Evolutionary conservation across 805 yeast genomes (phyloP).

Genomic region (Saccharomyces mikatae): DNA sequence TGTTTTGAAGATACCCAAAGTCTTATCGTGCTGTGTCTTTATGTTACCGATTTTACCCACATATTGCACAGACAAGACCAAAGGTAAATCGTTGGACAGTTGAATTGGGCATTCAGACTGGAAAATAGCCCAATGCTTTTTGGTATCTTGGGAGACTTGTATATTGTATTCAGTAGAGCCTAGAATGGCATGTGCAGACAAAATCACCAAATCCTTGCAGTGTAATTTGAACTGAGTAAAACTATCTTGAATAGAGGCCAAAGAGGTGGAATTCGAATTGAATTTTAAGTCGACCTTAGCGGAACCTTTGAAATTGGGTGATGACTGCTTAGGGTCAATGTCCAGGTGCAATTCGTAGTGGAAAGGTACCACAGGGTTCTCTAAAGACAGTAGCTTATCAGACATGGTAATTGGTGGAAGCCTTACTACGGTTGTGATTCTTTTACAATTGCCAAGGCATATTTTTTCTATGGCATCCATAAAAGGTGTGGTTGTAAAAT

Average conservation of each 20-base stretch:
- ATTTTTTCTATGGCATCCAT: not conserved
- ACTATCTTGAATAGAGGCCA: not conserved
- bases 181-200: conserved; percentile 36
- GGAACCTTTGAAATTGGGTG: conserved; percentile 40
- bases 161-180: conserved; percentile 26
- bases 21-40: conserved; percentile 46
- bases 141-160: conserved; percentile 17
- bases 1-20: conserved; percentile 62
- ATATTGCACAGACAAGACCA: conserved; percentile 29
- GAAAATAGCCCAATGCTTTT: conserved; percentile 8
- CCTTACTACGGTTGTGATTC: not conserved
- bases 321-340: conserved; percentile 35
- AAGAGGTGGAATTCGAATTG: not conserved
- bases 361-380: conserved; percentile 23
- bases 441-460: not conserved
- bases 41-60: conserved; percentile 46
- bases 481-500: not conserved
- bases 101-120: conserved; percentile 1
- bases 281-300: conserved; percentile 6
- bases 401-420: not conserved
- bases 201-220: conserved; percentile 27
- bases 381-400: conserved; percentile 10
- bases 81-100: conserved; percentile 1
- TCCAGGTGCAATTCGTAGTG: conserved; percentile 34
- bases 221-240: conserved; percentile 13